A percentile compares a stretch with the other conserved stretches of the same genome.
These are phyloP conservation scores for Metschnikowia bowlesiae DNA, from an alignment of 805 yeast genomes.

Conservation along the genomic window DNA sequence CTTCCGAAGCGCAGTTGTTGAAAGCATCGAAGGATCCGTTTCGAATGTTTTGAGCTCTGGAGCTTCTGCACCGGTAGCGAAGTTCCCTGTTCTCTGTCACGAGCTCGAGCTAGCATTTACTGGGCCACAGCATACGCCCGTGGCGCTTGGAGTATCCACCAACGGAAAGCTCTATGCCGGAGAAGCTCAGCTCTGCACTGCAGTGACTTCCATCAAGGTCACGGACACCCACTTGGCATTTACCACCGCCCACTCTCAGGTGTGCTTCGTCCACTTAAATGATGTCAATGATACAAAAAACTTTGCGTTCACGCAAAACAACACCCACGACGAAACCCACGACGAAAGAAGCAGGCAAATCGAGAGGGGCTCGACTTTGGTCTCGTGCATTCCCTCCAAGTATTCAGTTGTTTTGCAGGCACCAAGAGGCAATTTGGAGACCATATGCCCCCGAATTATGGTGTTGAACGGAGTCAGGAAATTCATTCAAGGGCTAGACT, in stretches of 20 bases:
- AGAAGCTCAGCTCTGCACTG: slow-evolving; percentile 53
- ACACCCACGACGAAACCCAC: slow-evolving; percentile 55
- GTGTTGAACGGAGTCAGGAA: slow-evolving; percentile 79
- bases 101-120: slow-evolving; percentile 44
- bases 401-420: slow-evolving; percentile 86
- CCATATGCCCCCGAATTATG: slow-evolving; percentile 89
- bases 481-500: slow-evolving; percentile 54
- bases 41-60: slow-evolving; percentile 32
- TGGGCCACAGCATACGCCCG: slow-evolving; percentile 15
- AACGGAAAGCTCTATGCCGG: slow-evolving; percentile 73
- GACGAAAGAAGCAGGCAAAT: slow-evolving; percentile 87
- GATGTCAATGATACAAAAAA: slow-evolving; percentile 32
- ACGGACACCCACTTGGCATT: slow-evolving; percentile 70
- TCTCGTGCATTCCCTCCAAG: slow-evolving; percentile 75
- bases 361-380: slow-evolving; percentile 87
- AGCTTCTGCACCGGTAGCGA: slow-evolving; percentile 33
- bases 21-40: slow-evolving; percentile 62
- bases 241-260: slow-evolving; percentile 82
- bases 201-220: slow-evolving; percentile 75
- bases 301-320: slow-evolving; percentile 26
- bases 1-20: slow-evolving; percentile 48
- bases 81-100: slow-evolving; percentile 68
- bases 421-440: slow-evolving; percentile 93
- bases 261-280: slow-evolving; percentile 74
- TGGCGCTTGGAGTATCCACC: slow-evolving; percentile 68